Evolutionary conservation across 306 rosid species (phyloP), one percentile per base, ranked within the genome.

Genomic region (Inga oerstediana): DNA sequence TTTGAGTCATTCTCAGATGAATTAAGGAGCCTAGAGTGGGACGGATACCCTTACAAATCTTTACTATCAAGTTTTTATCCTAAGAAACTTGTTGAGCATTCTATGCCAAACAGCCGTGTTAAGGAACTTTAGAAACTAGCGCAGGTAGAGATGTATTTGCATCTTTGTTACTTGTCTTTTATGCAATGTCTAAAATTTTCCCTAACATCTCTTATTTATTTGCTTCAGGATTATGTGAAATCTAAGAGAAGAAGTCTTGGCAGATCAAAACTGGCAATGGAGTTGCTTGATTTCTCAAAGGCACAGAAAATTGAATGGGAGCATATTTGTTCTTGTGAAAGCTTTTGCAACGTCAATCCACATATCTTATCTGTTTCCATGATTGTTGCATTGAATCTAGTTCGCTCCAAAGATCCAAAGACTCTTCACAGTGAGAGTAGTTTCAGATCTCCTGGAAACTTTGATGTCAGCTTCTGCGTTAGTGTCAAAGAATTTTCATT

Each of bases 221-320:
- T 59, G 35, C 15, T 66, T 13, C 81, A 84, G 84, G 35, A 41
- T 46, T 68, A 74, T n/a, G 87, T 1, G 19, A 44, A 43, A 30
- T 75, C 76, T 15, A 68, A n/a, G 70, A 5, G 0, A 17, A n/a
- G 75, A 16, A 27, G 75, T 8, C 81, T 79, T 1, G 10, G 10
- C 24, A 3, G 3, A 11, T 43, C 76, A 49, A 49, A 27, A 27
- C 30, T 14, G 2, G 0, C 54, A 46, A 70, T 16, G 41, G 61
- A 80, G 74, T 30, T 80, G 7, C 87, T 81, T 12, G 61, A 80
- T 76, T 54, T 84, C 17, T 37, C 84, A 2, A 24, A n/a, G 8
- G 1, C 30, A 27, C 30, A 0, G 30, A 27, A 27, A 27, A 27
- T 27, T 27, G 30, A 27, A 27, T 0, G 30, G 30, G 30, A 27